Percentiles rank a stretch among this genome's conserved stretches.
Conservation (phyloP, 805 yeast species). For the Kurtzmaniella cleridarum region DNA sequence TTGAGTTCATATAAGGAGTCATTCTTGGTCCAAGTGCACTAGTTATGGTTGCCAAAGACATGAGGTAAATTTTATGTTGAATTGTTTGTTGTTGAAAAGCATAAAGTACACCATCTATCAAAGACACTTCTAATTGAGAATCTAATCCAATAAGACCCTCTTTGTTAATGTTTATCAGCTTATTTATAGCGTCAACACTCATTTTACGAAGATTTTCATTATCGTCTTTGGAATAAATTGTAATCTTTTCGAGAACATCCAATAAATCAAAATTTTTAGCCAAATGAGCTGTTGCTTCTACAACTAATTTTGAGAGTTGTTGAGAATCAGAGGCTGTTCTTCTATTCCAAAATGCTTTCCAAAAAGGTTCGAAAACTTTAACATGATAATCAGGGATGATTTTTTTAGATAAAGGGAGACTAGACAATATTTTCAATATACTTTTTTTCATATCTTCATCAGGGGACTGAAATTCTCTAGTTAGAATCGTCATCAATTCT, state of each 20-base stretch:
- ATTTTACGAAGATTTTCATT: slow-evolving; percentile 74
- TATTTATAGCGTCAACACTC: slow-evolving; percentile 68
- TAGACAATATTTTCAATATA: slow-evolving; percentile 62
- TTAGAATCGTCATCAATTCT: slow-evolving; percentile 62
- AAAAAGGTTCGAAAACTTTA: slow-evolving; percentile 56
- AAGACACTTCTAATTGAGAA: slow-evolving; percentile 53
- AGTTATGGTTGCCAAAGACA: slow-evolving; percentile 61
- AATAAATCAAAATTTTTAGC: slow-evolving; percentile 65
- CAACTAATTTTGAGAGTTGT: slow-evolving; percentile 53
- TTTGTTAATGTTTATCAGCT: slow-evolving; percentile 39
- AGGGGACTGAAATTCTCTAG: slow-evolving; percentile 71
- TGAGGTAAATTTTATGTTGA: slow-evolving; percentile 38
- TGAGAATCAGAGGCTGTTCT: slow-evolving; percentile 63
- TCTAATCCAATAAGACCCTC: slow-evolving; percentile 47
- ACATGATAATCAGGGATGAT: slow-evolving; percentile 45
- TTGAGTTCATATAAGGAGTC: slow-evolving; percentile 66
- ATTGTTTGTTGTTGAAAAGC: slow-evolving; percentile 74
- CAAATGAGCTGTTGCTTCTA: slow-evolving; percentile 64
- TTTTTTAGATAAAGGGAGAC: slow-evolving; percentile 57
- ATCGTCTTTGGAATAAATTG: slow-evolving; percentile 67
- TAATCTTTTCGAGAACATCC: slow-evolving; percentile 50
- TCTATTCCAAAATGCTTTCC: slow-evolving; percentile 75
- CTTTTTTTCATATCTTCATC: slow-evolving; percentile 84
- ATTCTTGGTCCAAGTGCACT: slow-evolving; percentile 57
- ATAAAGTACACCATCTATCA: slow-evolving; percentile 74